Conservation (phyloP, 129 eudicot species). For the Escallonia rubra region DNA sequence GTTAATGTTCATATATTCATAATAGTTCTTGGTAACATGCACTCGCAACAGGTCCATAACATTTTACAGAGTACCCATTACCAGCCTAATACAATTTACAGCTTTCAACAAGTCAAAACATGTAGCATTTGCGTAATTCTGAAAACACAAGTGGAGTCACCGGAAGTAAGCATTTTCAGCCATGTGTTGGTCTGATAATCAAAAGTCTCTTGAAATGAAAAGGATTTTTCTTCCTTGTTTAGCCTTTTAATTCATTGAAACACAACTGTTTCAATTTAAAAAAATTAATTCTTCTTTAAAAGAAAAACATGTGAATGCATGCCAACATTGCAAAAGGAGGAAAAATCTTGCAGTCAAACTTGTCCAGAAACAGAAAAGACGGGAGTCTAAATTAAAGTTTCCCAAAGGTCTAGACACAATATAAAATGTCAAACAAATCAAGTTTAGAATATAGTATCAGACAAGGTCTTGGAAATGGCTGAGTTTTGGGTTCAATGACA, state of each 20-base stretch:
- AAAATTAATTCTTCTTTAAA: too few species aligned
- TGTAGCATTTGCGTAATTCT: background rate
- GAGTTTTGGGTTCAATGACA: conserved; percentile 24
- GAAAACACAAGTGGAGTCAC: too few species aligned
- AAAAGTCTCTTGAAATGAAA: too few species aligned
- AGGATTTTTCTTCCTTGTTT: too few species aligned
- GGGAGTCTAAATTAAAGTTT: background rate
- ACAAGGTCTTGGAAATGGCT: conserved; percentile 34
- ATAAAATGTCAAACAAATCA: background rate
- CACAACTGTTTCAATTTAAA: too few species aligned
- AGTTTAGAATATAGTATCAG: conserved; percentile 13
- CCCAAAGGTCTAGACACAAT: background rate
- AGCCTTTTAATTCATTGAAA: too few species aligned
- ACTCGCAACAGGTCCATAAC: background rate
- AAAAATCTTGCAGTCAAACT: background rate
- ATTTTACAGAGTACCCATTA: background rate
- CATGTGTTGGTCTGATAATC: too few species aligned
- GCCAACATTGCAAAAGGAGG: background rate
- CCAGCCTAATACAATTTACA: background rate
- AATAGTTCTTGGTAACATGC: background rate
- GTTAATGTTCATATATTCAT: background rate
- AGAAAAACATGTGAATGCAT: background rate
- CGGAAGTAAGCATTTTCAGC: too few species aligned
- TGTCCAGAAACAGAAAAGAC: background rate
- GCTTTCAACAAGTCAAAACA: background rate